These are phyloP conservation scores for Paecilomyces sp. DNA, from an alignment of 2,329 filamentous ascomycete species.

Conservation along the genomic window DNA sequence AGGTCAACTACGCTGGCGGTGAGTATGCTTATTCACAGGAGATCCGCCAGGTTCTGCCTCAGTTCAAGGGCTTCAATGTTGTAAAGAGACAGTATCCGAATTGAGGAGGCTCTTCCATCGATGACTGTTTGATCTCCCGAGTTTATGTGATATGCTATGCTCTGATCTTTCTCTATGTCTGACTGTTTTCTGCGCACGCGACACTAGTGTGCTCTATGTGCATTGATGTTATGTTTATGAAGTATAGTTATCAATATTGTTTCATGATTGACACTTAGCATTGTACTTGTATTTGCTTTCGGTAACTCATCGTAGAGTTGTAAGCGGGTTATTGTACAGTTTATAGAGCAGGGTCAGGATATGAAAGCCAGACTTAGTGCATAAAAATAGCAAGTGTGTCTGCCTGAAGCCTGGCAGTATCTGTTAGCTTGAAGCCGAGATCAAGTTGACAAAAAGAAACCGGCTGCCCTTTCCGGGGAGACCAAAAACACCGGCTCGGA, in stretches of 20 bases:
- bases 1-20: slow-evolving; percentile 38
- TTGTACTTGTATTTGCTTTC: neutral
- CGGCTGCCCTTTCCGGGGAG: no score
- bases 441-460: no score
- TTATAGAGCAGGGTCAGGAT: neutral
- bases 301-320: neutral
- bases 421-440: no score
- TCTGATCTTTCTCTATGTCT: neutral
- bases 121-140: neutral
- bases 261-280: neutral
- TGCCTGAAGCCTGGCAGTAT: no score
- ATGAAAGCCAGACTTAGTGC: no score
- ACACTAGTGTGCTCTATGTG: neutral
- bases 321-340: neutral
- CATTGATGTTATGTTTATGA: neutral
- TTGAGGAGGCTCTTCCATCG: neutral
- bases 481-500: neutral
- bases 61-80: slow-evolving; percentile 11
- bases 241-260: neutral
- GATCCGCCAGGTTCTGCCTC: slow-evolving; percentile 11
- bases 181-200: neutral
- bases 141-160: neutral
- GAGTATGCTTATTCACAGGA: slow-evolving; percentile 13
- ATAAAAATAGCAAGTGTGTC: no score
- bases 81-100: slow-evolving; percentile 5